Conservation (phyloP, 768 basidiomycete genomes). For the Russula vinacea region DNA sequence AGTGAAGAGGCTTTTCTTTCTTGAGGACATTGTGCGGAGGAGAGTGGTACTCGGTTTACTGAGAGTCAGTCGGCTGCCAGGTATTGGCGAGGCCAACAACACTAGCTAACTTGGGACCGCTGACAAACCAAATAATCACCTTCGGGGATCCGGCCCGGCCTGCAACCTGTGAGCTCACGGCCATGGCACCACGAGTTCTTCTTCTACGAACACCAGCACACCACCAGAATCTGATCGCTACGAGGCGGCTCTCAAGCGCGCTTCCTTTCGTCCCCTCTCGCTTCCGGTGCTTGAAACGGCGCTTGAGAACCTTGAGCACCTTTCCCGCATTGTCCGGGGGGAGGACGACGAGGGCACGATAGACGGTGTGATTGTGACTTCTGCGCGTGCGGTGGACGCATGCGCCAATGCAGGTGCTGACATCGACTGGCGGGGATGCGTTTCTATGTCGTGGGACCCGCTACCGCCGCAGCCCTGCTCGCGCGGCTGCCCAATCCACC, state of each 20-base stretch:
- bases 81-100: no score
- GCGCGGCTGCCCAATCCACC: constrained; percentile 35
- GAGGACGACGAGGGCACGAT: constrained; percentile 31
- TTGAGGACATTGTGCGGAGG: constrained; percentile 44
- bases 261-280: constrained; percentile 54
- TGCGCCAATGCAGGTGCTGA: constrained; percentile 41
- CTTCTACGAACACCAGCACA: constrained; percentile 42
- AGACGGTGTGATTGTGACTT: constrained; percentile 73
- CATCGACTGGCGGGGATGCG: constrained; percentile 53
- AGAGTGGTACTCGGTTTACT: not conserved
- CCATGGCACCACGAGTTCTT: constrained; percentile 37
- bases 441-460: constrained; percentile 77
- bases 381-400: constrained; percentile 71
- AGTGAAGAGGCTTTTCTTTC: constrained; percentile 81
- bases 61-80: not conserved
- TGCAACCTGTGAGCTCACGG: no score
- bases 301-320: constrained; percentile 46
- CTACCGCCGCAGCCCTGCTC: constrained; percentile 50
- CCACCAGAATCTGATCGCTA: constrained; percentile 54
- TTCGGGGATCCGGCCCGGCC: no score
- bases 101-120: no score
- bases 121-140: not conserved
- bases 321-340: constrained; percentile 44
- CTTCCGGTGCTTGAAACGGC: constrained; percentile 71
- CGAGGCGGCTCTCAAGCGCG: constrained; percentile 45